Evolutionary conservation across 345 rosid species (phyloP), one percentile per base, ranked within the genome.

Genomic region (Triadica sebifera): DNA sequence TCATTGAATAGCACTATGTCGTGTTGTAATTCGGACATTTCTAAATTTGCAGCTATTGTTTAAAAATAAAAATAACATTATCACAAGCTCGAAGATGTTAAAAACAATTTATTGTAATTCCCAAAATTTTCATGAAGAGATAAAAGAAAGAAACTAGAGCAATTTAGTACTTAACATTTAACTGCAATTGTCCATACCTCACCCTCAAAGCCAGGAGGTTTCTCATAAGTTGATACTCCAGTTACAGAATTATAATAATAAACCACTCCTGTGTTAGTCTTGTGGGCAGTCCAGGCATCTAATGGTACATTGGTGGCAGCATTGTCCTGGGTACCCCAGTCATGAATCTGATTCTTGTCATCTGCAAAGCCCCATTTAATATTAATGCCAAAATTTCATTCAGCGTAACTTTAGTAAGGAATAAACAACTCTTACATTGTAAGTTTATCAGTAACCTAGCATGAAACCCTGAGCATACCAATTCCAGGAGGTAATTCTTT

Each of bases 261-360:
- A 68, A 88, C 83, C 78, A 83, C 47, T 80, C 94, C 99, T 0
- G 89, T 69, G 22, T 89, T 97, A 41, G 97, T 83, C 89, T 85
- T 95, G 85, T 93, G 97, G 57, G 94, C 96, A 64, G 99, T 95
- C 99, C 99, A 95, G 67, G 86, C 81, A 83, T 93, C 90, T 37
- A 78, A 58, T 47, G 84, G 86, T 65, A 84, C 90, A 66, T 58
- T 84, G 61, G 67, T 71, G 46, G 88, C 55, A 67, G 75, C 70
- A 77, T 78, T 83, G 65, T 59, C 79, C 78, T 57, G 83, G 29
- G 78, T 64, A 72, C 66, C 71, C 59, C 58, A 83, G 46, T 78
- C 86, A 77, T 89, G 86, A 56, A 59, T 70, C 65, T 73, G 86
- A 65, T 78, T 80, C 78, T 80, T 86, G 71, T 71, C 79, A 83